phyloP scores from a whole-genome alignment of 1,284 basidiomycete species.

The Tilletia setariae region DNA sequence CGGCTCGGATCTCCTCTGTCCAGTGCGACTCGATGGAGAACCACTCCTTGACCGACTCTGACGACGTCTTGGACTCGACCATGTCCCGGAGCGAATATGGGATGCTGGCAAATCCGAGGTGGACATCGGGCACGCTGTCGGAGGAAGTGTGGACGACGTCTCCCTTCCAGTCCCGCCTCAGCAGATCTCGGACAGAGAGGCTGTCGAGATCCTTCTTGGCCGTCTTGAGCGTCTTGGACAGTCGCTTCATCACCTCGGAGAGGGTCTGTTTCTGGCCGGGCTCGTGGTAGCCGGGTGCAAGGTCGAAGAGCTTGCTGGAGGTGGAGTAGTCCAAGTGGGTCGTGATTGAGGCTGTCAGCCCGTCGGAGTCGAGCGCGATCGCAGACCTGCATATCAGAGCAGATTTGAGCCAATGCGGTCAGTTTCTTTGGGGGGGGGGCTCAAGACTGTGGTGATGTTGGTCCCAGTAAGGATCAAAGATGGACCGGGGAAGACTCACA shows the following conservation, averaged over 20 bases:
- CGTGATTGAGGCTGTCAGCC: constrained; percentile 36
- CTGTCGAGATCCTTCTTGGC: constrained; percentile 49
- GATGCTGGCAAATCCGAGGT: constrained; percentile 53
- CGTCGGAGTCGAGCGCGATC: constrained; percentile 47
- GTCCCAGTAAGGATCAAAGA: not conserved
- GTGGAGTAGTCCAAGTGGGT: constrained; percentile 26
- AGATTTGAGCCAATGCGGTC: not conserved
- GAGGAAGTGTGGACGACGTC: constrained; percentile 38
- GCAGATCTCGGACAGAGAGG: constrained; percentile 47
- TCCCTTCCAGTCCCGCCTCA: constrained; percentile 54
- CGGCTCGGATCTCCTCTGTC: constrained; percentile 42
- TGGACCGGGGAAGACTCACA: constrained; percentile 18
- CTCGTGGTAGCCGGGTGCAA: not conserved
- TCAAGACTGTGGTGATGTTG: not conserved
- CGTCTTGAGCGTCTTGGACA: constrained; percentile 42
- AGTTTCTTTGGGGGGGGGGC: no score
- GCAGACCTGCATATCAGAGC: constrained; percentile 20
- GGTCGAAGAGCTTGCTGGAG: constrained; percentile 21
- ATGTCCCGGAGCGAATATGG: constrained; percentile 52
- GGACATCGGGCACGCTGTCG: constrained; percentile 38
- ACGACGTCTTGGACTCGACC: constrained; percentile 39
- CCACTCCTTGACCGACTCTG: constrained; percentile 40
- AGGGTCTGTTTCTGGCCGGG: constrained; percentile 30
- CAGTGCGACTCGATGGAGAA: constrained; percentile 43
- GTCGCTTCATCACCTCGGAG: constrained; percentile 37